Evolutionary conservation across 1,284 basidiomycete species (phyloP).

Genomic region (Ustilago tritici): DNA sequence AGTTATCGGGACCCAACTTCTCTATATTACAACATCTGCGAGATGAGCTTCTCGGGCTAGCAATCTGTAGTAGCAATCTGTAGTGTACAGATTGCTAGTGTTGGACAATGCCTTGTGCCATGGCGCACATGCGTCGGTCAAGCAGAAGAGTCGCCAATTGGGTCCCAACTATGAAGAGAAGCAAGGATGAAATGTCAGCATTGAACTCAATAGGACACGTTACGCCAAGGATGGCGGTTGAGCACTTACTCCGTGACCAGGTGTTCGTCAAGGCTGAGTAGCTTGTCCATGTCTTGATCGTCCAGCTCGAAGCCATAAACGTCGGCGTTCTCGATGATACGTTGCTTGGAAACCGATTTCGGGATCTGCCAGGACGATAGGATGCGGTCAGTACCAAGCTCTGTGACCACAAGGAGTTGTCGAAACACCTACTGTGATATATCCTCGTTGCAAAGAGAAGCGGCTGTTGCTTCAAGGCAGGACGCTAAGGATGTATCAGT

Average conservation of each 20-base stretch:
- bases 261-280: constrained; percentile 23
- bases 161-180: constrained; percentile 21
- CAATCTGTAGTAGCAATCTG: too few relatives aligned
- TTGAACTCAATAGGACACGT: not conserved
- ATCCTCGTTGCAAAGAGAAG: constrained; percentile 38
- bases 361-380: constrained; percentile 70
- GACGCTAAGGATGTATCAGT: not conserved
- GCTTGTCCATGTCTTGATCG: constrained; percentile 74
- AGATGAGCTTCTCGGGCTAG: too few relatives aligned
- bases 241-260: constrained; percentile 38
- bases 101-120: too few relatives aligned
- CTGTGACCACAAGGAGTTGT: not conserved
- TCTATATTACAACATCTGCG: too few relatives aligned
- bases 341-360: constrained; percentile 78
- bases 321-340: constrained; percentile 79
- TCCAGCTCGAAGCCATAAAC: constrained; percentile 78
- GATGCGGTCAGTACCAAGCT: not conserved
- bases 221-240: not conserved
- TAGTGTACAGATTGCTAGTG: too few relatives aligned
- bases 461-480: constrained; percentile 10
- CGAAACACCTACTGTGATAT: constrained; percentile 25
- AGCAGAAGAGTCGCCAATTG: constrained; percentile 27
- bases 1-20: too few relatives aligned
- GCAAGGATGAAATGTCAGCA: not conserved
- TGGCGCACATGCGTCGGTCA: not conserved